These are phyloP conservation scores for Globisporangium irregulare DNA, from an alignment of 352 stramenopile genomes.

Conservation along the genomic window DNA sequence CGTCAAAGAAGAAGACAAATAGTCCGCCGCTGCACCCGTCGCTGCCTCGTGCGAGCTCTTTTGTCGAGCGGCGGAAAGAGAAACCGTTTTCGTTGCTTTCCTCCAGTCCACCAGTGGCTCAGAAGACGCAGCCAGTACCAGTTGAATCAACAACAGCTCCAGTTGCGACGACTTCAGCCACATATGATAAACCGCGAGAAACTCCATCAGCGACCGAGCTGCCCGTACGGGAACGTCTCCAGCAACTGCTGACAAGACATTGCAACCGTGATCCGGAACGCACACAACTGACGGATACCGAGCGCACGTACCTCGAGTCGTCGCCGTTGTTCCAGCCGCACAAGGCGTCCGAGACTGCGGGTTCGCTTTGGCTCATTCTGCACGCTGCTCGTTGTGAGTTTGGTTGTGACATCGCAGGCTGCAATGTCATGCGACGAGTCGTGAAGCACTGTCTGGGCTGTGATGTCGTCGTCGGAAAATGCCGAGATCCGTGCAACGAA, in stretches of 20 bases:
- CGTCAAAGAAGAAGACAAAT: constrained; percentile 23
- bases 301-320: constrained; percentile 47
- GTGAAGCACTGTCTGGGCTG: constrained; percentile 62
- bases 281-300: constrained; percentile 34
- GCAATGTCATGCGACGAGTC: constrained; percentile 68
- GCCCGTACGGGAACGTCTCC: constrained; percentile 23
- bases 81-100: constrained; percentile 24
- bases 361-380: constrained; percentile 69
- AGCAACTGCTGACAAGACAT: constrained; percentile 16
- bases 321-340: constrained; percentile 51
- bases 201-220: not conserved
- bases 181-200: not conserved
- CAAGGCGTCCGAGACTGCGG: constrained; percentile 56
- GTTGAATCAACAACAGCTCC: not conserved
- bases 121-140: not conserved
- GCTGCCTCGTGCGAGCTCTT: not conserved
- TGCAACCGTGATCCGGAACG: constrained; percentile 4
- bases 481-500: constrained; percentile 68
- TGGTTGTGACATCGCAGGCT: constrained; percentile 53
- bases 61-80: constrained; percentile 2
- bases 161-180: not conserved
- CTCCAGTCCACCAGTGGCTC: not conserved
- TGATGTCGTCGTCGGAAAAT: constrained; percentile 55
- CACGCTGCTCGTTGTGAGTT: constrained; percentile 45
- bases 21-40: constrained; percentile 23